Base-by-base conservation (phyloP, 306 rosid genomes). In the Casuarina glauca region DNA sequence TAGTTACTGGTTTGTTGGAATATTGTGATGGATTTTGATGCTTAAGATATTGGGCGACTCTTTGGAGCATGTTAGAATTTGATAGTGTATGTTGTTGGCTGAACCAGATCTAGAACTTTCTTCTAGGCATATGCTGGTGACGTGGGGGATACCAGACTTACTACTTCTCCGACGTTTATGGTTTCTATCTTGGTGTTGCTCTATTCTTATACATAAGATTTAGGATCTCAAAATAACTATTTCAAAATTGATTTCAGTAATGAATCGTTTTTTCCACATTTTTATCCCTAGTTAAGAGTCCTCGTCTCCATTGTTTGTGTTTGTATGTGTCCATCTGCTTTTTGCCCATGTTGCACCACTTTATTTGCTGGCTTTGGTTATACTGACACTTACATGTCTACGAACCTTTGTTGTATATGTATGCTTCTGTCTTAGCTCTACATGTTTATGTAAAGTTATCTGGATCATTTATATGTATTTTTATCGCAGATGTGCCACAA, bases 401-500 rank as follows among this genome's bases (percentile, higher is more conserved):
- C 49, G 58, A 48, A 19, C 60, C 44, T 49, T 64, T 62, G 42
- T 48, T 48, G 43, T n/a, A 70, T 10, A 48, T 42, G 19, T 13
- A 70, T 70, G 39, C 57, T 48, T 19, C 44, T 46, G 42, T 32
- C 49, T 48, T 48, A 4, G 49, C 16, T 45, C 57, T n/a, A 36
- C 55, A 12, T 66, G n/a, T 70, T 48, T 58, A 70, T 48, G 53
- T 74, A 64, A 53, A 71, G 9, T 39, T 53, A 41, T 74, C 6
- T 70, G 7, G 46, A 68, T 15, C 51, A n/a, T 74, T 74, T 49
- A 78, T 49, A 1, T 75, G 63, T 64, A 57, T 78, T 87, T 51
- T 53, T 15, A 15, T 63, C 66, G 76, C 73, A 88, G 91, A 82
- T 76, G 71, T 88, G 91, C 72, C 91, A 88, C 77, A 77, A 83